phyloP scores from a whole-genome alignment of 2,329 filamentous ascomycete species.

The Rosellinia necatrix region DNA sequence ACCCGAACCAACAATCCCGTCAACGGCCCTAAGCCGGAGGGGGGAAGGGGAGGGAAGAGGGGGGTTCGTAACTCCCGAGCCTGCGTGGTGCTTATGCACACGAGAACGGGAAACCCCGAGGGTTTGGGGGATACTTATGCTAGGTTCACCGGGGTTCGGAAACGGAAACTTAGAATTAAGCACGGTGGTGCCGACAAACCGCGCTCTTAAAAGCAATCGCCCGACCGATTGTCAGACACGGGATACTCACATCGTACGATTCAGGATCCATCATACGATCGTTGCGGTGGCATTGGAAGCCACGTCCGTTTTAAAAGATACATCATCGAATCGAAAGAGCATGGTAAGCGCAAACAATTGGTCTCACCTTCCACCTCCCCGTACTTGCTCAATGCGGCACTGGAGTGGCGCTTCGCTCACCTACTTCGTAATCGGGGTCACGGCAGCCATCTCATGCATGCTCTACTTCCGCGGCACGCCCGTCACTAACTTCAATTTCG shows the following conservation, averaged over 20 bases:
- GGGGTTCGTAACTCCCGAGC: too few relatives aligned
- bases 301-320: background rate
- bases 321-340: background rate
- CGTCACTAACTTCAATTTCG: background rate
- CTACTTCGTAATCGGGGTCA: slow-evolving; percentile 31
- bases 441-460: slow-evolving; percentile 32
- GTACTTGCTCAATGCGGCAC: slow-evolving; percentile 11
- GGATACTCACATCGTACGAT: slow-evolving; percentile 20
- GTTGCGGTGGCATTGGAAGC: slow-evolving; percentile 1
- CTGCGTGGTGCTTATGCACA: too few relatives aligned
- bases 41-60: too few relatives aligned
- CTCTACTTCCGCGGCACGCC: slow-evolving; percentile 27
- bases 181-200: too few relatives aligned
- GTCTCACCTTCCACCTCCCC: background rate
- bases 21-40: too few relatives aligned
- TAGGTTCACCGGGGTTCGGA: too few relatives aligned
- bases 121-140: too few relatives aligned
- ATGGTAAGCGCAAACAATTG: background rate
- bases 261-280: slow-evolving; percentile 25
- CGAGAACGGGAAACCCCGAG: too few relatives aligned
- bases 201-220: slow-evolving; percentile 2
- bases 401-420: slow-evolving; percentile 21
- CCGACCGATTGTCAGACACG: slow-evolving; percentile 2
- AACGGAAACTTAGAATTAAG: too few relatives aligned
- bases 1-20: too few relatives aligned